Base-by-base conservation (phyloP, 306 rosid species). In the Cyamopsis tetragonoloba region DNA sequence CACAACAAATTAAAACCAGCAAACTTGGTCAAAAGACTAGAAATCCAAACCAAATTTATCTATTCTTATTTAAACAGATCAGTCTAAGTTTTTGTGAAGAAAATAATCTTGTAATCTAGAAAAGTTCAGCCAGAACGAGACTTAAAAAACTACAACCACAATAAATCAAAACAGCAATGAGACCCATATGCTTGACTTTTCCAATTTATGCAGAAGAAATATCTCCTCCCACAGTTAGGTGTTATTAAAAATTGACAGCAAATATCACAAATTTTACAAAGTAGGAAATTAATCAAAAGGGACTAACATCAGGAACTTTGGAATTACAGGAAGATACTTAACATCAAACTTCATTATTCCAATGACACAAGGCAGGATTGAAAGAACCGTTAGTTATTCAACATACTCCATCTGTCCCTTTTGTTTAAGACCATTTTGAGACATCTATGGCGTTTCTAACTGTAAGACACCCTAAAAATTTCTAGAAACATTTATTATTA, bases 241-340 rank as follows among this genome's bases (percentile, higher is more conserved):
- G 44, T 35, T 64, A 41, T 24, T 72, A 6, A 43, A 41, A 50
- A 11, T 8, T 78, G 62, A 42, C 13, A 66, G 48, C 38, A 43
- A 30, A 4, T 7, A 46, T 44, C 46, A 57, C 42, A 68, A 50
- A 19, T 32, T 74, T 43, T 32, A n/a, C n/a, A n/a, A n/a, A n/a
- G n/a, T n/a, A 49, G 19, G 68, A 41, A 75, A 74, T 46, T 71
- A 69, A 62, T 55, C 18, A 56, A 62, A 49, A 26, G 32, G 46
- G 19, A 48, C 10, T 34, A 56, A 32, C 31, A 63, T 57, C 9
- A 15, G 61, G 32, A 48, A 41, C 15, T 30, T 31, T 24, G 43
- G 51, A 20, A 31, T 18, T 37, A 64, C 41, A 48, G 26, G 43
- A 54, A 43, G 56, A 37, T 20, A 19, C 62, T 70, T 14, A 12